These are phyloP conservation scores for Adansonia madagascariensis DNA, from an alignment of 441 rosid genomes.

Conservation along the genomic window DNA sequence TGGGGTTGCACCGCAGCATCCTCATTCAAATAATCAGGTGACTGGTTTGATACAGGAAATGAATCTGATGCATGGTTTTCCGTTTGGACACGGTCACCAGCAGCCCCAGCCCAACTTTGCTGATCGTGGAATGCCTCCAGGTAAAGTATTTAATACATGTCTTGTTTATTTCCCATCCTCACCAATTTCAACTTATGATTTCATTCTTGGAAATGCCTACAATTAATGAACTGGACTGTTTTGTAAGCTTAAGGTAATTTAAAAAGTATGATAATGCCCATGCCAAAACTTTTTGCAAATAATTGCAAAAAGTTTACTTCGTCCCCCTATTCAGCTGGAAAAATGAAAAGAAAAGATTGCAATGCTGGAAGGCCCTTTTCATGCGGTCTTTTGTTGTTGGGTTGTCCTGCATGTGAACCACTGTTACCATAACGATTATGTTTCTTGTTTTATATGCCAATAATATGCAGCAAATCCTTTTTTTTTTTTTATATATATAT, in stretches of 20 bases:
- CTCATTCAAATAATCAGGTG: constrained; percentile 58
- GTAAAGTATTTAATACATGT: constrained; percentile 35
- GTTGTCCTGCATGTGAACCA: not conserved
- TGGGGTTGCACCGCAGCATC: constrained; percentile 47
- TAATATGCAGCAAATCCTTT: not conserved
- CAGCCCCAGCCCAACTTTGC: constrained; percentile 70
- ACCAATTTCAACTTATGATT: not conserved
- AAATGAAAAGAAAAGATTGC: not conserved
- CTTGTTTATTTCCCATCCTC: not conserved
- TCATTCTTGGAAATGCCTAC: constrained; percentile 1
- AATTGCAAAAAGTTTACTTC: not conserved
- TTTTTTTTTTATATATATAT: too few relatives aligned
- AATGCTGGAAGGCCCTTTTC: not conserved
- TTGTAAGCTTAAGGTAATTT: constrained; percentile 10
- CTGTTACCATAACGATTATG: not conserved
- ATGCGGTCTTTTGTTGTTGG: not conserved
- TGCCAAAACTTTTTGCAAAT: not conserved
- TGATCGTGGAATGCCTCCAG: constrained; percentile 56
- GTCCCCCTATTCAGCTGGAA: not conserved
- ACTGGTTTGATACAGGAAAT: constrained; percentile 62
- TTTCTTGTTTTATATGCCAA: not conserved
- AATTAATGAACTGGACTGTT: not conserved
- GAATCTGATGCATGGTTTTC: constrained; percentile 65
- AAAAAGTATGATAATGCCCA: not conserved
- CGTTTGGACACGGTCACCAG: constrained; percentile 64